phyloP scores from a whole-genome alignment of 2,329 filamentous ascomycete species.

The Fusarium domesticum region DNA sequence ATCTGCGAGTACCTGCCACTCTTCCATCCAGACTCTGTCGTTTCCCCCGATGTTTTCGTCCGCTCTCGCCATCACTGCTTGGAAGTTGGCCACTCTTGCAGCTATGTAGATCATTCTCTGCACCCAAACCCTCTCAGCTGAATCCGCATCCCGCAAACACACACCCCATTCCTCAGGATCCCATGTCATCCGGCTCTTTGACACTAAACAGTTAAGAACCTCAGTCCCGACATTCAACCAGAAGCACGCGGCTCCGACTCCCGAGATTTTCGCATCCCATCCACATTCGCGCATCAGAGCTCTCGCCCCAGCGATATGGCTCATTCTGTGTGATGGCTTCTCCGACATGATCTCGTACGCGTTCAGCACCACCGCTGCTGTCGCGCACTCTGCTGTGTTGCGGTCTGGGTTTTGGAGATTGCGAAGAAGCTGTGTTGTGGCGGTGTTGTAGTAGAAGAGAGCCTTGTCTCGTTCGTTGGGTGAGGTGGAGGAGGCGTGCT shows the following conservation, averaged over 20 bases:
- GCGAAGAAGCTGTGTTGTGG: conserved; percentile 72
- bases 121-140: conserved; percentile 79
- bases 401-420: conserved; percentile 80
- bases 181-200: conserved; percentile 85
- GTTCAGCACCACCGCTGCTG: conserved; percentile 82
- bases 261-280: conserved; percentile 77
- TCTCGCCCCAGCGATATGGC: conserved; percentile 80
- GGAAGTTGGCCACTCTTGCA: conserved; percentile 83
- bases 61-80: conserved; percentile 63
- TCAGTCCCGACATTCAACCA: conserved; percentile 93
- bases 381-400: conserved; percentile 79
- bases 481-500: conserved; percentile 72
- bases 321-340: conserved; percentile 75
- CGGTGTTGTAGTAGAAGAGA: conserved; percentile 78
- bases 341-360: conserved; percentile 93
- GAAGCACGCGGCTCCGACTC: conserved; percentile 84
- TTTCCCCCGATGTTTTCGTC: conserved; percentile 58
- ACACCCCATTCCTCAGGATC: conserved; percentile 88
- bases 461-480: conserved; percentile 74
- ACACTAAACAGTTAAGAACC: conserved; percentile 80
- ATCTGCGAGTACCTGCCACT: conserved; percentile 79
- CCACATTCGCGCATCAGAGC: conserved; percentile 85
- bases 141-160: conserved; percentile 58
- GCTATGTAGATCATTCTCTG: conserved; percentile 86
- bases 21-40: conserved; percentile 61